Evolutionary conservation across 2,329 filamentous ascomycete species (phyloP).

Genomic region (Rosellinia necatrix): DNA sequence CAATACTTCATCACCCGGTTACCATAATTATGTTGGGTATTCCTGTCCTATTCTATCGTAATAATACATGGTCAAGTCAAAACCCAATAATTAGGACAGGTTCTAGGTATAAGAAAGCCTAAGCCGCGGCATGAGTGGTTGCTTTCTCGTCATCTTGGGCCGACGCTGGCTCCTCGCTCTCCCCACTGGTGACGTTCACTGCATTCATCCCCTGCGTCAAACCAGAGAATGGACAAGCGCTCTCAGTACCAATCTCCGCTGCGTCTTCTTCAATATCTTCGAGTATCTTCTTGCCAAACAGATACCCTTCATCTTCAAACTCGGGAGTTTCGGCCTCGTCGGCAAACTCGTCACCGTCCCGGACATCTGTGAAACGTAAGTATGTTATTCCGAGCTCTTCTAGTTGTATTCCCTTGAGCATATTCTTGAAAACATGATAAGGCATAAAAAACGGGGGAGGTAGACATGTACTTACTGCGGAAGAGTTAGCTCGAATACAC

Average conservation of each 20-base stretch:
- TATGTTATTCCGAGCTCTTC: not conserved
- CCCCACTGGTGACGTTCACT: constrained; percentile 2
- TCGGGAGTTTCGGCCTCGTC: constrained; percentile 51
- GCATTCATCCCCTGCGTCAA: constrained; percentile 17
- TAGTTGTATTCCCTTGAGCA: not conserved
- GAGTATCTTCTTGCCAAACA: constrained; percentile 66
- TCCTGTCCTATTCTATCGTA: not conserved
- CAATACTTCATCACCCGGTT: not conserved
- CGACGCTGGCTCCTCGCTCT: not conserved
- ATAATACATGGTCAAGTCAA: constrained; percentile 6
- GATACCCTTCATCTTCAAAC: constrained; percentile 65
- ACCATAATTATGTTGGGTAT: not conserved
- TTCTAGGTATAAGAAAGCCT: not conserved
- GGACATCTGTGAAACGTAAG: constrained; percentile 46
- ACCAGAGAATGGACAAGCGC: constrained; percentile 34
- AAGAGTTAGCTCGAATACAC: constrained; percentile 9
- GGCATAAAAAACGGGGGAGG: not conserved
- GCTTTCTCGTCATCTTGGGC: not conserved
- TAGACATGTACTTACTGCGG: constrained; percentile 16
- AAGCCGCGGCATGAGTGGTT: not conserved
- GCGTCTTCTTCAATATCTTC: constrained; percentile 45
- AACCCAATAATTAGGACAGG: not conserved
- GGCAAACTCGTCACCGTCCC: constrained; percentile 64
- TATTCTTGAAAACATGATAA: not conserved
- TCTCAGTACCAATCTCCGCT: constrained; percentile 33